Base-by-base conservation (phyloP, 805 yeast genomes). In the Scheffersomyces stipitis region DNA sequence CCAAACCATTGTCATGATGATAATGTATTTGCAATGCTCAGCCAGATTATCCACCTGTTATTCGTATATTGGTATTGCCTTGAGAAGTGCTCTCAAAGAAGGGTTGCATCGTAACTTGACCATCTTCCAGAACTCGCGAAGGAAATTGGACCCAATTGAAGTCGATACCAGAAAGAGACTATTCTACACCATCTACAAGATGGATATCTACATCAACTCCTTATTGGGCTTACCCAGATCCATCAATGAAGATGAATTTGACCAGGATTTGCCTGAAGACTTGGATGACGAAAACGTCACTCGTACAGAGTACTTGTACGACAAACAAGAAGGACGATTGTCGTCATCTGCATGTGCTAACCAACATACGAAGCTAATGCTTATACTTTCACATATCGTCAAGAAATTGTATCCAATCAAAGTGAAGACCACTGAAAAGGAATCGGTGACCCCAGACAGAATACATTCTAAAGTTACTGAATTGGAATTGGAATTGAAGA, bases 151-250 rank as follows among this genome's bases (percentile, higher is more conserved):
- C 47, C 90, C 90, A 1, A 80, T 89, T 23, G 95, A 86, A 54
- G 67, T 80, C 26, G 96, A 90, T 53, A 83, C 86, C 1, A 71
- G 95, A 42, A 89, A 88, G 59, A 71, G 96, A 41, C 63, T 90
- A 28, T 89, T 89, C 57, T 89, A 91, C 86, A 83, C 96, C 1
- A 82, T 89, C 44, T 84, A 86, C 58, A 89, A 89, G 57, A 84
- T 88, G 83, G 96, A 90, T 54, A 80, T 87, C 30, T 89, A 90
- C 56, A 86, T 88, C 51, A 86, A 86, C 56, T 84, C 96, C 6
- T 80, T 89, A 66, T 58, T 90, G 45, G 96, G 96, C 1, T 67
- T 89, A 34, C 97, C 97, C 1, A 68, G 87, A 40, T 77, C 89
- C 2, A 76, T 88, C 13, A 68, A 78, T 33, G 84, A 82, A 42